Evolutionary conservation across 1,284 basidiomycete species (phyloP), one percentile per base, ranked within the genome.

Genomic region (Trichosporon asahii): DNA sequence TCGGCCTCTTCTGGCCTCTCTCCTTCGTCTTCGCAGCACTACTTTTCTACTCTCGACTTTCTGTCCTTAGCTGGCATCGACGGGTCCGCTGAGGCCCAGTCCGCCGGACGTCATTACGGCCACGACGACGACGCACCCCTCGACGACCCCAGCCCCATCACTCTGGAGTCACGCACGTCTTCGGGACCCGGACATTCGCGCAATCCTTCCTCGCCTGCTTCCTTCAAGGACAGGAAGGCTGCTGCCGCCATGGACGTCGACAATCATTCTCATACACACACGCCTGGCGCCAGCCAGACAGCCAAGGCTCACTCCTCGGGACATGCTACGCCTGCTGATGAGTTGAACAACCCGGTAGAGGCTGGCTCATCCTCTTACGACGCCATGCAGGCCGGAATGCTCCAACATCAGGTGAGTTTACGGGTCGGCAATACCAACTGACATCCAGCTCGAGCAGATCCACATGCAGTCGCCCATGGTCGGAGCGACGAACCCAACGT

Each of bases 391-490:
- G 73, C 73, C 1, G 71, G 73, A 18, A 65, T 74, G 25, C 67
- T 74, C 12, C 73, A 74, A 44, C 71, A 71, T 23, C 73, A 74
- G 70, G 73, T 74, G 61, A 31, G 40, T 53, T 9, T 6, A 9
- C 12, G 55, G 18, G 21, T 15, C 18, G 21, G 3, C 5, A 9
- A 21, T 21, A 8, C n/a, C 55, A 15, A 9, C 68, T 73, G 64
- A 70, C 68, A 15, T 44, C 55, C 72, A 84, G 82, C 79, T 84
- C 55, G 81, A 82, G 70, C 74, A 78, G 25, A 81, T 84, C 60
- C 82, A 83, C 72, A 83, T 84, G 82, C 83, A 83, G 74, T 83
- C 82, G 4, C 83, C 83, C 1, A 74, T 80, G 5, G 77, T 83
- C 60, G 79, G 76, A 27, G 69, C 73, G 8, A 73, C 66, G 53